Evolutionary conservation across 1,139 yeast genomes (phyloP).

Genomic region (Lodderomyces margitis): DNA sequence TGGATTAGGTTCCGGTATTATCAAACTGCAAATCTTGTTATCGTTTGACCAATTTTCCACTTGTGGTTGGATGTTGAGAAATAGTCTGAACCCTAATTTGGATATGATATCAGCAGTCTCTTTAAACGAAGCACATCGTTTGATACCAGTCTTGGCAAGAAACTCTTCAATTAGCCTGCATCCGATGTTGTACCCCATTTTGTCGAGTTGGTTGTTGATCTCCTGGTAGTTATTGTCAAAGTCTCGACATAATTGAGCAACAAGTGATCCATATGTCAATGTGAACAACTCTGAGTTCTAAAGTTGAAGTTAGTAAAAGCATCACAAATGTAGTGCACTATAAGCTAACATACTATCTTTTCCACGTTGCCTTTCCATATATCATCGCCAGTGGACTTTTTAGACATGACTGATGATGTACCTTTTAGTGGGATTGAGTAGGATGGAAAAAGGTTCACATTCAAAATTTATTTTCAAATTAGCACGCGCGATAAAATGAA

Average conservation of each 20-base stretch:
- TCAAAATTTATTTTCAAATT: no score
- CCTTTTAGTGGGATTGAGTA: no score
- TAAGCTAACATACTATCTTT: conserved; percentile 59
- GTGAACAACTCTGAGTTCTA: conserved; percentile 89
- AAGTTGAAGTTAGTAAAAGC: conserved; percentile 15
- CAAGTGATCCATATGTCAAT: conserved; percentile 90
- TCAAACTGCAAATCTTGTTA: conserved; percentile 68
- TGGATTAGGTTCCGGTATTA: conserved; percentile 77
- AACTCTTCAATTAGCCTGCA: conserved; percentile 89
- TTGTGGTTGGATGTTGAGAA: conserved; percentile 76
- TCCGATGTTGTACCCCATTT: conserved; percentile 96
- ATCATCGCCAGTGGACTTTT: conserved; percentile 61
- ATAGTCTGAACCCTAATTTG: conserved; percentile 87
- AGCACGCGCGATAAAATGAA: background rate
- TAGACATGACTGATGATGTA: conserved; percentile 13
- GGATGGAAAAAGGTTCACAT: no score
- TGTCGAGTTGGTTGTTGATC: conserved; percentile 80
- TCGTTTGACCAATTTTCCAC: conserved; percentile 78
- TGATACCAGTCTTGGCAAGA: conserved; percentile 79
- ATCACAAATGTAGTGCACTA: background rate
- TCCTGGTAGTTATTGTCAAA: conserved; percentile 69
- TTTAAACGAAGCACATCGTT: conserved; percentile 73
- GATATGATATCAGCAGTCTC: conserved; percentile 88
- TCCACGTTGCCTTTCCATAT: conserved; percentile 89
- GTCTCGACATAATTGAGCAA: conserved; percentile 89